These are phyloP conservation scores for Silene latifolia DNA, from an alignment of 148 eudicot species.

Conservation along the genomic window DNA sequence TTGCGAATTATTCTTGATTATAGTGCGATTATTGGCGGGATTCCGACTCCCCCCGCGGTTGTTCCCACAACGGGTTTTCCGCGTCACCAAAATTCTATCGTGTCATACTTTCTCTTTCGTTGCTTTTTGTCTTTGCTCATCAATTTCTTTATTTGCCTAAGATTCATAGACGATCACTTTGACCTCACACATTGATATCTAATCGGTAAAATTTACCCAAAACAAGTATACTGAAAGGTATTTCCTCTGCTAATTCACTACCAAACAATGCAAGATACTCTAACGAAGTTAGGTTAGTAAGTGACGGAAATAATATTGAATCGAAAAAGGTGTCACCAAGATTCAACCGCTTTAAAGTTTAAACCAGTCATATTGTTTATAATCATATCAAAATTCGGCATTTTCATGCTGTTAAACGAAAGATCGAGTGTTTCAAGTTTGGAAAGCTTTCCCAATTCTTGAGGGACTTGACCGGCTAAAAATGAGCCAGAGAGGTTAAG, in stretches of 20 bases:
- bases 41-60: too few relatives aligned
- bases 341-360: neutral
- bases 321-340: neutral
- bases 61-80: too few relatives aligned
- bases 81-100: too few relatives aligned
- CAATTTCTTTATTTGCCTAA: too few relatives aligned
- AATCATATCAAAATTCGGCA: neutral
- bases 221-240: conserved; percentile 21
- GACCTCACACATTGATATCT: too few relatives aligned
- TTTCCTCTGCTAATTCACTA: conserved; percentile 13
- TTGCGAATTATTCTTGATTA: too few relatives aligned
- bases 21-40: too few relatives aligned
- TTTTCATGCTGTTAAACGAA: neutral
- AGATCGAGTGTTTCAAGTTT: conserved; percentile 8
- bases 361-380: neutral
- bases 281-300: conserved; percentile 21
- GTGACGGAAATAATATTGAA: conserved; percentile 13
- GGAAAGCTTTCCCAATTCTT: neutral
- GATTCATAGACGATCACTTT: too few relatives aligned
- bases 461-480: conserved; percentile 2
- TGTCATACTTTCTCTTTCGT: too few relatives aligned
- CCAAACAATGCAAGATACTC: neutral
- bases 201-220: too few relatives aligned
- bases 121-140: too few relatives aligned
- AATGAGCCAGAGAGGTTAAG: conserved; percentile 13